Percentiles rank a stretch among this genome's conserved stretches.
These are phyloP conservation scores for Venturia asperata DNA, from an alignment of 2,329 filamentous ascomycete genomes.

Conservation along the genomic window DNA sequence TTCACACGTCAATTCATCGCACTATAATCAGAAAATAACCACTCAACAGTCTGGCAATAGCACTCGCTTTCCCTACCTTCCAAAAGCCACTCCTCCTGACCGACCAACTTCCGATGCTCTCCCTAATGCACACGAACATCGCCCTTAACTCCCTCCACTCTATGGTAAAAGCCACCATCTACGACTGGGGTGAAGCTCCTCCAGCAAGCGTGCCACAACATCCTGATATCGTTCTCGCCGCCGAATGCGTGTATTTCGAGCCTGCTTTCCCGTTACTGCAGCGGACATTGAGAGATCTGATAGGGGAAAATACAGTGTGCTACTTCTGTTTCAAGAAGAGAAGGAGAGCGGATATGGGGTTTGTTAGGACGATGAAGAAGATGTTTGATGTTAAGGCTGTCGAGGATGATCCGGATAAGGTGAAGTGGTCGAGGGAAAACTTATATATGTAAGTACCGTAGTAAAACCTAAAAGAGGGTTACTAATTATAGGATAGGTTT, in stretches of 20 bases:
- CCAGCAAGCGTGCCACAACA: slow-evolving; percentile 42
- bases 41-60: slow-evolving; percentile 46
- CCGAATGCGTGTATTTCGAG: slow-evolving; percentile 96
- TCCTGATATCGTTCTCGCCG: slow-evolving; percentile 81
- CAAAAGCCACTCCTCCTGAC: slow-evolving; percentile 65
- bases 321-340: slow-evolving; percentile 95
- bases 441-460: slow-evolving; percentile 38
- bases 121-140: slow-evolving; percentile 82
- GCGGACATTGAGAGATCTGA: slow-evolving; percentile 65
- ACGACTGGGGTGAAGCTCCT: slow-evolving; percentile 63
- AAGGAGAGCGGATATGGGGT: slow-evolving; percentile 57
- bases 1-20: no score
- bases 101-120: slow-evolving; percentile 79
- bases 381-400: slow-evolving; percentile 42
- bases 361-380: slow-evolving; percentile 46
- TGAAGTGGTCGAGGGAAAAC: slow-evolving; percentile 41
- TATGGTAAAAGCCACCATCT: slow-evolving; percentile 58
- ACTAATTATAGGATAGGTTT: neutral
- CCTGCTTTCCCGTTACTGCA: slow-evolving; percentile 86
- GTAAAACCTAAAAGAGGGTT: neutral
- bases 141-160: slow-evolving; percentile 64
- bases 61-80: slow-evolving; percentile 46
- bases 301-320: slow-evolving; percentile 59
- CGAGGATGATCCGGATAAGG: slow-evolving; percentile 42
- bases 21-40: neutral